Conservation (phyloP, 2,329 filamentous ascomycete genomes). For the Pseudopithomyces maydicus region DNA sequence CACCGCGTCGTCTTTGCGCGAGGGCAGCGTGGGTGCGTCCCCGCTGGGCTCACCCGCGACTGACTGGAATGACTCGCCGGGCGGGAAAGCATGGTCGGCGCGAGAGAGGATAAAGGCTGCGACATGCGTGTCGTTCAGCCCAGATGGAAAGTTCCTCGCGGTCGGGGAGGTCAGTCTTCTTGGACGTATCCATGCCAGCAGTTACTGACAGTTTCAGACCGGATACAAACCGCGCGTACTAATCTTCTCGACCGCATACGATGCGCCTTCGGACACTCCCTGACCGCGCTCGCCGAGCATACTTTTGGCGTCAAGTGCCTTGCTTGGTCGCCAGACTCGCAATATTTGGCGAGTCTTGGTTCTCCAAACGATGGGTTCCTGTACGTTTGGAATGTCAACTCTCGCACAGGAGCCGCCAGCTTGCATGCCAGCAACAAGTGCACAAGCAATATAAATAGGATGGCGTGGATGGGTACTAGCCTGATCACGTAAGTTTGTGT, state of each 20-base stretch:
- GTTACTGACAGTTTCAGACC: constrained; percentile 59
- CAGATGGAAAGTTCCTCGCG: constrained; percentile 84
- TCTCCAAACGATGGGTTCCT: constrained; percentile 91
- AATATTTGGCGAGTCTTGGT: constrained; percentile 85
- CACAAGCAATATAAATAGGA: constrained; percentile 81
- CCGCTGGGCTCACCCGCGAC: constrained; percentile 53
- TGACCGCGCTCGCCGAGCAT: constrained; percentile 88
- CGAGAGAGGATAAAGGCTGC: constrained; percentile 93
- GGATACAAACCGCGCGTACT: constrained; percentile 91
- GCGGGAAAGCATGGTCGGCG: constrained; percentile 79
- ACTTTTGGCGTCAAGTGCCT: constrained; percentile 86
- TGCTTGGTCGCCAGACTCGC: constrained; percentile 86
- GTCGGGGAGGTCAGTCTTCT: constrained; percentile 73
- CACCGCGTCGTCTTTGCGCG: constrained; percentile 61
- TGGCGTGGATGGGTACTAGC: constrained; percentile 86
- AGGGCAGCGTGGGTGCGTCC: constrained; percentile 50
- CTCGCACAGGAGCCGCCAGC: constrained; percentile 78
- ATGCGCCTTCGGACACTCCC: constrained; percentile 76
- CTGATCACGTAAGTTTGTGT: constrained; percentile 69
- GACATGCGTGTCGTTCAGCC: constrained; percentile 86
- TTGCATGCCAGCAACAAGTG: constrained; percentile 90
- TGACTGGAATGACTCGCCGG: constrained; percentile 63
- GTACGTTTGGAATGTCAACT: constrained; percentile 86
- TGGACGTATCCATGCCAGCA: not conserved
- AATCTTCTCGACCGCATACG: constrained; percentile 79